Conservation (phyloP, 192 early-diverging fungal species). For the Umbelopsis sp. region DNA sequence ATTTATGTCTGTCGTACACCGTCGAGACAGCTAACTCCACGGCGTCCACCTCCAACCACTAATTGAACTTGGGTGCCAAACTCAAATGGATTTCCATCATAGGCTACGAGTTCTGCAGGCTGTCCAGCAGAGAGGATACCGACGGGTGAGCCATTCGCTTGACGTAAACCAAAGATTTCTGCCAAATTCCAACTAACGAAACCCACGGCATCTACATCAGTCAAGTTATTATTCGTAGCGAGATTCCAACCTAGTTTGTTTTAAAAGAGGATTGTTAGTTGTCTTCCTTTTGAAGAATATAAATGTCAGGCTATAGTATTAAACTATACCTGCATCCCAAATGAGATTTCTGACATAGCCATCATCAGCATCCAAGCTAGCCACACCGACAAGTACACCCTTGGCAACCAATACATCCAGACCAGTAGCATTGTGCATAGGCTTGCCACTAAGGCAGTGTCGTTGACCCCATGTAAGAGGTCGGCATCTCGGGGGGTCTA, state of each 20-base stretch:
- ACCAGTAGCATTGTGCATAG: constrained; percentile 48
- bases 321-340: constrained; percentile 72
- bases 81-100: constrained; percentile 66
- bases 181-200: constrained; percentile 78
- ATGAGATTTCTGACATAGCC: constrained; percentile 63
- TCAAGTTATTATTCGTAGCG: constrained; percentile 36
- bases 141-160: constrained; percentile 18
- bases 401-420: constrained; percentile 53
- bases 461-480: constrained; percentile 62
- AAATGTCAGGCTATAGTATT: constrained; percentile 23
- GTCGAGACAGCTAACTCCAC: constrained; percentile 23
- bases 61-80: constrained; percentile 62
- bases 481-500: constrained; percentile 64
- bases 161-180: constrained; percentile 58
- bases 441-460: constrained; percentile 58
- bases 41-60: constrained; percentile 57
- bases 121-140: constrained; percentile 20
- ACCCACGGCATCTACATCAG: constrained; percentile 65
- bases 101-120: constrained; percentile 61
- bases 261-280: too few relatives aligned
- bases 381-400: constrained; percentile 61
- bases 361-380: constrained; percentile 51
- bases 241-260: constrained; percentile 34
- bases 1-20: background rate
- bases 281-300: too few relatives aligned